These are phyloP conservation scores for Akanthomyces lecanii DNA, from an alignment of 2,329 filamentous ascomycete genomes.

Conservation along the genomic window DNA sequence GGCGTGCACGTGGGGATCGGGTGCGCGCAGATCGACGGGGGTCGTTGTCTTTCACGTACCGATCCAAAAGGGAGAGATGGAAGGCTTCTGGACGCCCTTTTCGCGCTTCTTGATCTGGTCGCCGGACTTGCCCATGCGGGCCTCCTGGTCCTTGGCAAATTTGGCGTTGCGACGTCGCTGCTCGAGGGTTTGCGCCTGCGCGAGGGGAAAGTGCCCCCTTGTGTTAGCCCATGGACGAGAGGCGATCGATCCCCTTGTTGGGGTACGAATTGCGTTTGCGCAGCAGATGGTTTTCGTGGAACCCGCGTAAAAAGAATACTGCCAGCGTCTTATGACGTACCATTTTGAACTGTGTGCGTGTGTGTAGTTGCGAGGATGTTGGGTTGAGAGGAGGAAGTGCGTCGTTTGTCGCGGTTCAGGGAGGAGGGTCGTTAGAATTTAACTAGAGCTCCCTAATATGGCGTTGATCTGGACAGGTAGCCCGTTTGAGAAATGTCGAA, in stretches of 20 bases:
- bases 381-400: background rate
- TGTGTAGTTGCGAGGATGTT: background rate
- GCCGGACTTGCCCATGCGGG: conserved; percentile 71
- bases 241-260: background rate
- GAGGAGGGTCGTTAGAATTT: conserved; percentile 2
- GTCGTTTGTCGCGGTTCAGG: background rate
- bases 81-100: conserved; percentile 52
- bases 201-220: background rate
- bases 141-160: conserved; percentile 69
- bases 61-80: conserved; percentile 62
- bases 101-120: conserved; percentile 56
- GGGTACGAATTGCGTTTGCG: background rate
- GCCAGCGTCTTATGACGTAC: background rate
- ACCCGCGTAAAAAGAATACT: background rate
- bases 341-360: background rate
- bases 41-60: conserved; percentile 39
- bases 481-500: background rate
- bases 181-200: conserved; percentile 75
- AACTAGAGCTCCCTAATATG: background rate
- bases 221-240: background rate
- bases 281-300: background rate
- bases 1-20: background rate
- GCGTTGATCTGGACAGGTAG: conserved; percentile 4
- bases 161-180: conserved; percentile 77
- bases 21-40: background rate